Base-by-base conservation (phyloP, 2,329 filamentous ascomycete species). In the Didymella exigua region DNA sequence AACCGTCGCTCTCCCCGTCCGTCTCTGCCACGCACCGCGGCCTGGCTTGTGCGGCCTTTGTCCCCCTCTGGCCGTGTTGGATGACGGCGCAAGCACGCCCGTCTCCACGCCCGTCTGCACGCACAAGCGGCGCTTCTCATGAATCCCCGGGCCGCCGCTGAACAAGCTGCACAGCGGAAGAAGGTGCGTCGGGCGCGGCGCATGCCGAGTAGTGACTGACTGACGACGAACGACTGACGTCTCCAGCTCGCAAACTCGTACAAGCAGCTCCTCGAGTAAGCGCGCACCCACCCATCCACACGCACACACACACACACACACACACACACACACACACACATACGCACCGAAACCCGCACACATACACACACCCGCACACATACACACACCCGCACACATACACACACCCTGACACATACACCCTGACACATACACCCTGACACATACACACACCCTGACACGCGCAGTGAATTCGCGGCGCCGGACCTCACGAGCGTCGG, bases 201-300 rank as follows among this genome's bases (percentile, higher is more conserved):
- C n/a, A n/a, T n/a, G n/a, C n/a, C n/a, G n/a, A n/a, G n/a, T n/a
- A n/a, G n/a, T n/a, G n/a, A n/a, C n/a, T n/a, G n/a, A n/a, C n/a
- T n/a, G n/a, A n/a, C n/a, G n/a, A 19, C 16, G 34, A 33, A n/a
- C 5, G 8, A 54, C 51, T 54, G 51, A 54, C 45, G 18, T 27
- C 18, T 14, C 55, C 76, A 97, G 93, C 93, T 99, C 82, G 91
- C 93, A 75, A 90, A 89, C 77, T 98, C 95, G 66, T 99, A 99
- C 80, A 90, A 96, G 81, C 90, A 96, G 79, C 85, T 99, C 70
- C 86, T 99, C 70, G 89, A 96, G 91, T 96, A 86, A 78, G 89
- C 79, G n/a, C n/a, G n/a, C n/a, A n/a, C n/a, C n/a, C n/a, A n/a
- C n/a, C n/a, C n/a, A n/a, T n/a, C n/a, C n/a, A n/a, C n/a, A n/a